Evolutionary conservation across 768 basidiomycete species (phyloP).

Genomic region (Asterophora lycoperdoides): DNA sequence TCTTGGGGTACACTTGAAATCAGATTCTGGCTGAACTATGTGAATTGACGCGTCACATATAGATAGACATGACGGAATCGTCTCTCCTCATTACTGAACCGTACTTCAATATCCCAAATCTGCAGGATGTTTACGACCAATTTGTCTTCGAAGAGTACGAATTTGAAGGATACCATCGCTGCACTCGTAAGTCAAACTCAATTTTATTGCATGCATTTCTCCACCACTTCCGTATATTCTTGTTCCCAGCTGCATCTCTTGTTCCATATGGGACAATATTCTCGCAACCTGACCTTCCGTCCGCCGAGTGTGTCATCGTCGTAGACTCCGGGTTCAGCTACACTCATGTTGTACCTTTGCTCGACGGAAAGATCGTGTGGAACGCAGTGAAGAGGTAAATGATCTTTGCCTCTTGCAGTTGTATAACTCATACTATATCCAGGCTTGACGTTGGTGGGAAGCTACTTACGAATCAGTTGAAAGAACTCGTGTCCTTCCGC

Average conservation of each 20-base stretch:
- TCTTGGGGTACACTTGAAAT: constrained; percentile 47
- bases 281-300: constrained; percentile 38
- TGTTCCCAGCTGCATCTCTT: constrained; percentile 66
- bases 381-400: constrained; percentile 74
- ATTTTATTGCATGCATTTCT: constrained; percentile 1
- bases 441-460: constrained; percentile 97
- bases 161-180: constrained; percentile 76
- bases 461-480: constrained; percentile 91
- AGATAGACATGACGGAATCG: constrained; percentile 72
- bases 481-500: constrained; percentile 88
- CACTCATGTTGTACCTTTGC: constrained; percentile 85
- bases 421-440: constrained; percentile 14
- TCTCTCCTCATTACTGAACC: constrained; percentile 90
- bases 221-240: constrained; percentile 3
- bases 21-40: background rate
- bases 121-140: constrained; percentile 92
- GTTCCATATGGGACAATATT: constrained; percentile 76
- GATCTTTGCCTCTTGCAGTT: constrained; percentile 2
- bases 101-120: constrained; percentile 88
- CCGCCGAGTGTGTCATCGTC: constrained; percentile 75
- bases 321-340: constrained; percentile 94
- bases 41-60: constrained; percentile 12
- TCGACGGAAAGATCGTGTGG: constrained; percentile 73
- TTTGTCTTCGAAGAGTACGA: constrained; percentile 97
- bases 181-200: constrained; percentile 60